A percentile compares a stretch with the other conserved stretches of the same genome.
Evolutionary conservation across 179 eudicot genomes (phyloP).

Genomic region (Silene noctiflora): DNA sequence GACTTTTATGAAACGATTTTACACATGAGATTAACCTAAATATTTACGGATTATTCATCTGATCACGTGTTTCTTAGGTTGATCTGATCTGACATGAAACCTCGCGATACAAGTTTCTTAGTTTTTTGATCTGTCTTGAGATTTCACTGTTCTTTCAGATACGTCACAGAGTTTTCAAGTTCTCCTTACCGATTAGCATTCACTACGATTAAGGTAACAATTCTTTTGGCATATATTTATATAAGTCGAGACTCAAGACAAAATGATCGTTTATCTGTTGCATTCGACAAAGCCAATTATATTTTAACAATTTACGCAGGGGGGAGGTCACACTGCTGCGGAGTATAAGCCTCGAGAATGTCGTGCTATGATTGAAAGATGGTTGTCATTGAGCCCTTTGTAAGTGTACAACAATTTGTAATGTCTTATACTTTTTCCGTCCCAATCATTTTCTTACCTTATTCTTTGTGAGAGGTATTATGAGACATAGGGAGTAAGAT

Average conservation of each 20-base stretch:
- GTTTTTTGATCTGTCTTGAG: not conserved
- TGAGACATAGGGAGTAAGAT: not conserved
- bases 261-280: not conserved
- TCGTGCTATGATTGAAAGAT: conserved; percentile 19
- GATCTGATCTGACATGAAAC: not conserved
- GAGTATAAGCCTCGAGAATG: conserved; percentile 12
- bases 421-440: not conserved
- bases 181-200: not conserved
- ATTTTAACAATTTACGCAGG: not conserved
- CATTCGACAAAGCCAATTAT: not conserved
- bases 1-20: too few relatives aligned
- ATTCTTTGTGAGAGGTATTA: not conserved
- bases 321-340: conserved; percentile 14
- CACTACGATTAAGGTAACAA: conserved; percentile 16
- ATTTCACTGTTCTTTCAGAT: conserved; percentile 6
- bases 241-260: too few relatives aligned
- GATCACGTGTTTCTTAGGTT: not conserved
- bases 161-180: conserved; percentile 5
- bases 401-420: not conserved
- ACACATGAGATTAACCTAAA: not conserved
- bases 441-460: not conserved
- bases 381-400: conserved; percentile 10
- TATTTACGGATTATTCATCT: not conserved
- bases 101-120: not conserved
- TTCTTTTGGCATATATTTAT: not conserved